Evolutionary conservation across 2,329 filamentous ascomycete genomes (phyloP).

Genomic region (Alternaria sp.): DNA sequence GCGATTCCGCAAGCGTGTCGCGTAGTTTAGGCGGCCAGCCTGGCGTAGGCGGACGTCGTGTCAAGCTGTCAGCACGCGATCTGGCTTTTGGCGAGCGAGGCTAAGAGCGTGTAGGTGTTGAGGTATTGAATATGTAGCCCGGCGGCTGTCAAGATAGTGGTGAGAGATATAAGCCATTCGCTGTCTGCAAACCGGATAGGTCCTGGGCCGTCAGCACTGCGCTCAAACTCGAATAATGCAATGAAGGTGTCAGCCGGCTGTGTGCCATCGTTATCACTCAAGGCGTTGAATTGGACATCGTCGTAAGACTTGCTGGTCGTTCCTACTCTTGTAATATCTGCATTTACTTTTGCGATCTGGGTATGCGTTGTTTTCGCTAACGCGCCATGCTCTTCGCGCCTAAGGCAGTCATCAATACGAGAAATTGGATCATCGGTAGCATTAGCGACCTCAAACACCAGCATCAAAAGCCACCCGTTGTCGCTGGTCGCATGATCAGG

Average conservation of each 20-base stretch:
- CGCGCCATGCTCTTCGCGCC: neutral
- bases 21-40: conserved; percentile 15
- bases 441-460: neutral
- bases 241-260: conserved; percentile 2
- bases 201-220: neutral
- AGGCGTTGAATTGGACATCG: conserved; percentile 3
- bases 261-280: neutral
- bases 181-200: neutral
- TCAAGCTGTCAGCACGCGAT: conserved; percentile 3
- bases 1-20: conserved; percentile 21
- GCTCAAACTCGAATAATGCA: conserved; percentile 3
- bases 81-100: neutral
- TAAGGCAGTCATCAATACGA: neutral
- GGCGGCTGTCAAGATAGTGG: neutral
- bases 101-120: conserved; percentile 7
- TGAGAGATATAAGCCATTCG: neutral
- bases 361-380: neutral
- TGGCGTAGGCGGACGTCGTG: conserved; percentile 7
- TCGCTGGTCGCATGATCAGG: neutral
- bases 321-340: conserved; percentile 8
- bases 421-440: neutral
- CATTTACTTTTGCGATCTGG: neutral
- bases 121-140: neutral
- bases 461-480: neutral
- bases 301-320: conserved; percentile 19